Evolutionary conservation across 352 stramenopile species (phyloP).

Genomic region (Blastocystis sp.): DNA sequence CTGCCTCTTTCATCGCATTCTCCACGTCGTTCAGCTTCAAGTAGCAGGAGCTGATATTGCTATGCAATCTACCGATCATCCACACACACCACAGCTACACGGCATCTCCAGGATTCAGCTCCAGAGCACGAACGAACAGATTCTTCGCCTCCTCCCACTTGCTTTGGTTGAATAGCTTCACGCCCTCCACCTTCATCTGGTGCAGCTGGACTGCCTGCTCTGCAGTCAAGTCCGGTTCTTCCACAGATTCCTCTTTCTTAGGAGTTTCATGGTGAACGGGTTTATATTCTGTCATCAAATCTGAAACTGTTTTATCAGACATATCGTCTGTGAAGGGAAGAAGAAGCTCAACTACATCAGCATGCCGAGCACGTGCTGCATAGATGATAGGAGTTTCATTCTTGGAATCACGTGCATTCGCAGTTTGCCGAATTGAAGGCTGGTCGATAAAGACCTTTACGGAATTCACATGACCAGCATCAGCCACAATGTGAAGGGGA

Average conservation of each 20-base stretch:
- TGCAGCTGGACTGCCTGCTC: neutral
- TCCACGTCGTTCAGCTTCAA: neutral
- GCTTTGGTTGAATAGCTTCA: constrained; percentile 1
- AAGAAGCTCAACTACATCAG: neutral
- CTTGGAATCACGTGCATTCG: neutral
- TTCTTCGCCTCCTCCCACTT: constrained; percentile 22
- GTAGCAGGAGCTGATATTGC: constrained; percentile 54
- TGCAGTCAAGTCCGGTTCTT: neutral
- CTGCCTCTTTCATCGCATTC: constrained; percentile 47
- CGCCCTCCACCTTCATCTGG: constrained; percentile 17
- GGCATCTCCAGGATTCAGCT: constrained; percentile 18
- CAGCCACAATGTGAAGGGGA: constrained; percentile 4
- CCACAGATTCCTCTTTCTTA: neutral
- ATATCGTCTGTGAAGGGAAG: neutral
- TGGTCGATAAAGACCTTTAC: neutral
- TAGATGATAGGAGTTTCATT: neutral
- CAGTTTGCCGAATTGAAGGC: neutral
- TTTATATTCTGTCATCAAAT: neutral
- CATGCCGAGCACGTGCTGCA: neutral
- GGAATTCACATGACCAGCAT: constrained; percentile 7
- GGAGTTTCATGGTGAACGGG: neutral
- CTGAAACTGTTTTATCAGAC: neutral
- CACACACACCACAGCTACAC: neutral
- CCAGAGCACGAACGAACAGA: constrained; percentile 16
- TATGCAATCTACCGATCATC: constrained; percentile 27